Evolutionary conservation across 768 basidiomycete species (phyloP).

Genomic region (Tulasnella calospora): DNA sequence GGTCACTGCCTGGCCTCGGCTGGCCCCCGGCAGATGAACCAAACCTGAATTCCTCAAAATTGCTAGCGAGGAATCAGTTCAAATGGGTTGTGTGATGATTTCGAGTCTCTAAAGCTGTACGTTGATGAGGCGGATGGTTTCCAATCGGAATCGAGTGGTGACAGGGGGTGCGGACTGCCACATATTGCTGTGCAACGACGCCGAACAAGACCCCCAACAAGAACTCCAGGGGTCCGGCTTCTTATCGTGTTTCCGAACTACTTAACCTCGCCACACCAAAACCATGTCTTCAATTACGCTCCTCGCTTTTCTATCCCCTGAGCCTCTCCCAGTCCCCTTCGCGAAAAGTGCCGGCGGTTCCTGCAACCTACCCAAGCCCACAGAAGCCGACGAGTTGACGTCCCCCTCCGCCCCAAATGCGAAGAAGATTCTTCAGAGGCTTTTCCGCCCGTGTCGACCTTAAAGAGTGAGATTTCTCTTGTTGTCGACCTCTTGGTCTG

Average conservation of each 20-base stretch:
- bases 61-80: neutral
- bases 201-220: neutral
- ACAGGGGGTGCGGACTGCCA: neutral
- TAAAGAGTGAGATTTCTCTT: neutral
- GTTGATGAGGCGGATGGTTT: neutral
- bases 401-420: neutral
- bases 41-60: neutral
- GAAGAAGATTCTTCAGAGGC: neutral
- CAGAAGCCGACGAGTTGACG: neutral
- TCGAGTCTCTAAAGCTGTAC: neutral
- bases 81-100: neutral
- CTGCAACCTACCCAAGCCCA: neutral
- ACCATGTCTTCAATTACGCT: neutral
- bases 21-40: neutral
- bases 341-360: neutral
- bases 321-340: neutral
- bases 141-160: neutral
- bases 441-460: neutral
- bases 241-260: neutral
- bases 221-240: neutral
- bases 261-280: neutral
- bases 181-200: neutral
- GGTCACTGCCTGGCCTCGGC: neutral
- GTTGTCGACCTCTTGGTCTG: neutral
- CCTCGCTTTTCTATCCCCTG: neutral